Conservation (phyloP, 768 basidiomycete species). For the Macrolepiota albuminosa region DNA sequence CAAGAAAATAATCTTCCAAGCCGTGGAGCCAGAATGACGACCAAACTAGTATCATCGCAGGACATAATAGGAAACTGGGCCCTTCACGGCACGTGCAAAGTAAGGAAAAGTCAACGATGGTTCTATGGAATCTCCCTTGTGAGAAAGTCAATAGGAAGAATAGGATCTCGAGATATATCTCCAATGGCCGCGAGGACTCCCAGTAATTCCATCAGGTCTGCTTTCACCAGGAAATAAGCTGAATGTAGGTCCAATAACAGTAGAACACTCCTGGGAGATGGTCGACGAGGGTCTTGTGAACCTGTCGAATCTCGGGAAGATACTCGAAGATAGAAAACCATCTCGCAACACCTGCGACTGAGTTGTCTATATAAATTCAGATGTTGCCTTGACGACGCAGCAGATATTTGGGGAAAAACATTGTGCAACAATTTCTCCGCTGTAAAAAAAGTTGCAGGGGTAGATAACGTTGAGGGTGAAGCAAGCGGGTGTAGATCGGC, state of each 20-base stretch:
- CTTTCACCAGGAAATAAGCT: neutral
- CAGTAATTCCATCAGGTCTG: neutral
- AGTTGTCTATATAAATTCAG: neutral
- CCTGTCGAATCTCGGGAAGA: neutral
- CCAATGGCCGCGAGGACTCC: neutral
- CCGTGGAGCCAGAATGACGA: conserved; percentile 6
- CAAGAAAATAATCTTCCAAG: neutral
- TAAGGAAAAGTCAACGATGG: conserved; percentile 5
- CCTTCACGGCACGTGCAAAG: conserved; percentile 7
- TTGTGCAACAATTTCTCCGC: neutral
- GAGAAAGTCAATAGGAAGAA: conserved; percentile 8
- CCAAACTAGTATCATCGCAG: conserved; percentile 8
- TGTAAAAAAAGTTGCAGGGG: neutral
- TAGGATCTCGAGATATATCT: conserved; percentile 4
- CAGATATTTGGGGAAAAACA: neutral
- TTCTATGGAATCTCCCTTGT: neutral
- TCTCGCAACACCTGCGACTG: neutral
- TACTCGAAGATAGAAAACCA: conserved; percentile 4
- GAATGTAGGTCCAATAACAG: neutral
- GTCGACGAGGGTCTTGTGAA: neutral
- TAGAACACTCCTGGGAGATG: neutral
- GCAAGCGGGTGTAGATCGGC: neutral
- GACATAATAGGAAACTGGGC: conserved; percentile 5
- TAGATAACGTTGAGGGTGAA: neutral
- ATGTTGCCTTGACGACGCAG: neutral